Conservation (phyloP, 1,284 basidiomycete species). For the Caloboletus inedulis region DNA sequence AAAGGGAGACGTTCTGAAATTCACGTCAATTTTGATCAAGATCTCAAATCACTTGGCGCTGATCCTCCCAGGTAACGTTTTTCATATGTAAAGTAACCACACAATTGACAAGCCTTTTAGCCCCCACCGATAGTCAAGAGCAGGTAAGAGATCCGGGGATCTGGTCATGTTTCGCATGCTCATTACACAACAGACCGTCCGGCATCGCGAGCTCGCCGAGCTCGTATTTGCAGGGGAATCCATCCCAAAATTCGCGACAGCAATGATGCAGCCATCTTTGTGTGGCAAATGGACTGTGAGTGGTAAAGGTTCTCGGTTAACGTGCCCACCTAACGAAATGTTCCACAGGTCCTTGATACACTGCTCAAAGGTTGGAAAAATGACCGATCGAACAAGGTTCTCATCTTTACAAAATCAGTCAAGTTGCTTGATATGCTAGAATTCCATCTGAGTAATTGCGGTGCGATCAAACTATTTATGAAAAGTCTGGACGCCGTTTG, state of each 20-base stretch:
- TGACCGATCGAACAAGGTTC: constrained; percentile 68
- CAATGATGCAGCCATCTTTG: constrained; percentile 57
- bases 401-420: constrained; percentile 85
- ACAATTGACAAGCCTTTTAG: constrained; percentile 33
- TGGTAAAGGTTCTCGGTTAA: constrained; percentile 2
- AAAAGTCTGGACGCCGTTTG: neutral
- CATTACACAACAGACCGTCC: constrained; percentile 40
- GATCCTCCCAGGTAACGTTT: constrained; percentile 64
- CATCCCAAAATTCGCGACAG: constrained; percentile 57
- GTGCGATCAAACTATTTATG: constrained; percentile 32
- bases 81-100: neutral
- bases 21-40: constrained; percentile 76
- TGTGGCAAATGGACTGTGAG: constrained; percentile 85
- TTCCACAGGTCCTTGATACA: constrained; percentile 56
- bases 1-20: constrained; percentile 64
- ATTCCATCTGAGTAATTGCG: constrained; percentile 56
- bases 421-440: constrained; percentile 80
- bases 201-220: constrained; percentile 58
- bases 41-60: constrained; percentile 82
- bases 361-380: constrained; percentile 65
- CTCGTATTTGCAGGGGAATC: constrained; percentile 53
- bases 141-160: constrained; percentile 43
- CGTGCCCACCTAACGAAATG: neutral
- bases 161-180: neutral
- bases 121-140: constrained; percentile 58